These are phyloP conservation scores for Mycena amicta DNA, from an alignment of 768 basidiomycete genomes.

Conservation along the genomic window DNA sequence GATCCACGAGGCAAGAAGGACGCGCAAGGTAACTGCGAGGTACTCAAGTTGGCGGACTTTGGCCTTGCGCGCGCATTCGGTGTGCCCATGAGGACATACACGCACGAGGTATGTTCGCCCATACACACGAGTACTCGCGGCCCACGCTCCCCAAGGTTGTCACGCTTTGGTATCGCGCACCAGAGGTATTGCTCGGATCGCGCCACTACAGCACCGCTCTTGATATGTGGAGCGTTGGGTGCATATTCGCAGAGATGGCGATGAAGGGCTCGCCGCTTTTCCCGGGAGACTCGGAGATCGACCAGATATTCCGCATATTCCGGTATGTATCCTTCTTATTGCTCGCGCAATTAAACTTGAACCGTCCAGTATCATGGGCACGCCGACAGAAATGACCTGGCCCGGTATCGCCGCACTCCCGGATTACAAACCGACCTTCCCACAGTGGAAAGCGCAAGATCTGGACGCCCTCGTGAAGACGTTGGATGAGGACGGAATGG, in stretches of 20 bases:
- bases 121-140: too few relatives aligned
- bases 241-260: constrained; percentile 99
- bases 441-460: constrained; percentile 87
- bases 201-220: constrained; percentile 97
- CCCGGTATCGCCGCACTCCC: constrained; percentile 85
- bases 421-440: constrained; percentile 96
- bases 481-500: constrained; percentile 78
- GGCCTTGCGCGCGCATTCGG: constrained; percentile 96
- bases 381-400: constrained; percentile 89
- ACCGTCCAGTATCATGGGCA: constrained; percentile 85
- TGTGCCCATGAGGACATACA: constrained; percentile 96
- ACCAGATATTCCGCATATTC: constrained; percentile 99
- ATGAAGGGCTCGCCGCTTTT: constrained; percentile 88
- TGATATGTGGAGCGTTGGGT: constrained; percentile 99
- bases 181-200: constrained; percentile 93
- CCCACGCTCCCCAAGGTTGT: too few relatives aligned
- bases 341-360: neutral
- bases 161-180: constrained; percentile 98
- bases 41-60: constrained; percentile 96
- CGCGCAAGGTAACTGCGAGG: constrained; percentile 64
- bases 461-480: constrained; percentile 64
- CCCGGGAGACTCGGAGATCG: constrained; percentile 99
- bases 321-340: constrained; percentile 53
- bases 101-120: constrained; percentile 86
- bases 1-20: constrained; percentile 8